Conservation (phyloP, 345 rosid species). For the Laguncularia racemosa region DNA sequence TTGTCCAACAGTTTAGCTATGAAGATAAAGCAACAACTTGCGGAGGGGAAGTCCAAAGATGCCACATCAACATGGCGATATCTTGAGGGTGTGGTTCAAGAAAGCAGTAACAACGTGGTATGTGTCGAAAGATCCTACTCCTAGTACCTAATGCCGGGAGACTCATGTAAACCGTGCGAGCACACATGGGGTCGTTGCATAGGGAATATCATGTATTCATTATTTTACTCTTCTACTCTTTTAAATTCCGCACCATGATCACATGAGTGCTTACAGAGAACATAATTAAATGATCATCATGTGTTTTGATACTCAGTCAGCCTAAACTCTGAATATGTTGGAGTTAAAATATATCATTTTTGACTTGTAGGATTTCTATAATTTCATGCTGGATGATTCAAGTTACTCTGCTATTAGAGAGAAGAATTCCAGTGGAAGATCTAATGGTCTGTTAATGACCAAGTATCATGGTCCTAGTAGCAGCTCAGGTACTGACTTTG, state of each 20-base stretch:
- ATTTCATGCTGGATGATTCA: conserved; percentile 19
- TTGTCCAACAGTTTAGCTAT: conserved; percentile 19
- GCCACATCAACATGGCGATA: conserved; percentile 21
- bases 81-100: conserved; percentile 14
- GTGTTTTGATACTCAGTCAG: not conserved
- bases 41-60: conserved; percentile 16
- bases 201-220: not conserved
- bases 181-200: not conserved
- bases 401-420: conserved; percentile 1
- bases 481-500: not conserved
- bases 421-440: not conserved
- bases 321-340: not conserved
- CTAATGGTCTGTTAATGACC: not conserved
- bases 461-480: conserved; percentile 6
- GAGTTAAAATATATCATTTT: not conserved
- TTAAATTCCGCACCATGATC: too few relatives aligned
- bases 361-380: conserved; percentile 22
- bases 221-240: not conserved
- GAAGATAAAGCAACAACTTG: conserved; percentile 24
- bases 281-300: not conserved
- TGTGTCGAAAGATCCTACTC: not conserved
- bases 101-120: conserved; percentile 29
- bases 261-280: too few relatives aligned
- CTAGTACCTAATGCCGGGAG: too few relatives aligned
- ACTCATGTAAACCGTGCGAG: too few relatives aligned